These are phyloP conservation scores for Xylariaceae sp. DNA, from an alignment of 2,329 filamentous ascomycete species.

Conservation along the genomic window DNA sequence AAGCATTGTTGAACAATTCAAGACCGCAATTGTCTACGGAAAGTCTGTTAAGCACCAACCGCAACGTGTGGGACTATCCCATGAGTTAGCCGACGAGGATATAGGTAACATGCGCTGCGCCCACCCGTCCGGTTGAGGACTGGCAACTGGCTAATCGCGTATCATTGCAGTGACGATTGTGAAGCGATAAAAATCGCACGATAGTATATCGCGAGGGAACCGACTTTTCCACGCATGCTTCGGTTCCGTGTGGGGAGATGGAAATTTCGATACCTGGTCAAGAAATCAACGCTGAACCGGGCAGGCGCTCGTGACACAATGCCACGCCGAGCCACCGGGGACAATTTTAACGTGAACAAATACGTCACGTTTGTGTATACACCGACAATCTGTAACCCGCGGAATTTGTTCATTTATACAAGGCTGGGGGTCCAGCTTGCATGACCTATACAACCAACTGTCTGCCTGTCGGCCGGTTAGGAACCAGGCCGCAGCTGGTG, in stretches of 20 bases:
- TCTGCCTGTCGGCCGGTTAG: slow-evolving; percentile 29
- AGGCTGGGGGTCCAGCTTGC: slow-evolving; percentile 27
- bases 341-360: slow-evolving; percentile 11
- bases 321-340: slow-evolving; percentile 21
- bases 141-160: slow-evolving; percentile 24
- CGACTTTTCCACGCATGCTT: no score
- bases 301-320: slow-evolving; percentile 19
- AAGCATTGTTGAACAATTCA: slow-evolving; percentile 93
- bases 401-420: slow-evolving; percentile 24
- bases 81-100: slow-evolving; percentile 94
- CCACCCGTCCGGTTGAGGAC: slow-evolving; percentile 10
- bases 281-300: slow-evolving; percentile 15
- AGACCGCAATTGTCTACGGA: slow-evolving; percentile 90
- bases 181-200: slow-evolving; percentile 50
- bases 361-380: slow-evolving; percentile 17
- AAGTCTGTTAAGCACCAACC: slow-evolving; percentile 98
- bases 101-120: slow-evolving; percentile 59
- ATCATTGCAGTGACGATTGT: slow-evolving; percentile 55
- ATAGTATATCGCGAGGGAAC: no score
- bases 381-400: slow-evolving; percentile 18
- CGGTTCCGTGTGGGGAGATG: no score
- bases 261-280: no score
- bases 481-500: slow-evolving; percentile 27
- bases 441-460: slow-evolving; percentile 26
- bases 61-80: slow-evolving; percentile 83